A percentile compares a stretch with the other conserved stretches of the same genome.
Evolutionary conservation across 345 rosid species (phyloP).

Genomic region (Moricandia moricandioides): DNA sequence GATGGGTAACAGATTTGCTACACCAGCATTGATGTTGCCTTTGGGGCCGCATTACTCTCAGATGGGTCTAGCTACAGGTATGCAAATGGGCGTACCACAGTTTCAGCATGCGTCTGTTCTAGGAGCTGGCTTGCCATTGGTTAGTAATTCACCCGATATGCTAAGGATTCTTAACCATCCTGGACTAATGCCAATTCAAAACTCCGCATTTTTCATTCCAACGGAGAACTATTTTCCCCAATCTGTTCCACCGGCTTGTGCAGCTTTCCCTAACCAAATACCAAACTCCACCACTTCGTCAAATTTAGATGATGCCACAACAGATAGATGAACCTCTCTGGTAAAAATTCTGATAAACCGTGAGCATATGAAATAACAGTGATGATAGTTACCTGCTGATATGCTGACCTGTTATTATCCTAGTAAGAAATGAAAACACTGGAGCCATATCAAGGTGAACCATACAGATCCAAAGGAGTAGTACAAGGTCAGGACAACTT

Average conservation of each 20-base stretch:
- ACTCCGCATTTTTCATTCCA: slow-evolving; percentile 8
- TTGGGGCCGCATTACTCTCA: slow-evolving; percentile 26
- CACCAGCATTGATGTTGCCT: slow-evolving; percentile 38
- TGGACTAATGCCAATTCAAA: slow-evolving; percentile 20
- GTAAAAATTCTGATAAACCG: slow-evolving; percentile 15
- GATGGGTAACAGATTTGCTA: slow-evolving; percentile 42
- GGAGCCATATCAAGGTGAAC: slow-evolving; percentile 3
- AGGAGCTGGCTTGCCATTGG: slow-evolving; percentile 3
- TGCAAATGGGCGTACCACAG: slow-evolving; percentile 30
- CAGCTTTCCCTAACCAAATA: slow-evolving; percentile 18
- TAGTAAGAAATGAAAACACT: background rate
- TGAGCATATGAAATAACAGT: slow-evolving; percentile 21
- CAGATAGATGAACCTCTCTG: slow-evolving; percentile 1
- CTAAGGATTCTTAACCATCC: slow-evolving; percentile 20
- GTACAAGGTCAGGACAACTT: background rate
- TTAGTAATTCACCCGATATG: background rate
- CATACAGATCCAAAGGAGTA: slow-evolving; percentile 5
- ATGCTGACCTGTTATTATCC: background rate
- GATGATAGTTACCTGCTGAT: slow-evolving; percentile 19
- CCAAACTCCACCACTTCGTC: slow-evolving; percentile 23
- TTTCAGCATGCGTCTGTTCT: slow-evolving; percentile 11
- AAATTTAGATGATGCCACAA: slow-evolving; percentile 11
- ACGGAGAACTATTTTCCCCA: slow-evolving; percentile 19
- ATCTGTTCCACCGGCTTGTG: slow-evolving; percentile 5
- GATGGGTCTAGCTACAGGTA: slow-evolving; percentile 25